A percentile compares a stretch with the other conserved stretches of the same genome.
Evolutionary conservation across 2,329 filamentous ascomycete species (phyloP).

Genomic region (Trichophaea hybrida): DNA sequence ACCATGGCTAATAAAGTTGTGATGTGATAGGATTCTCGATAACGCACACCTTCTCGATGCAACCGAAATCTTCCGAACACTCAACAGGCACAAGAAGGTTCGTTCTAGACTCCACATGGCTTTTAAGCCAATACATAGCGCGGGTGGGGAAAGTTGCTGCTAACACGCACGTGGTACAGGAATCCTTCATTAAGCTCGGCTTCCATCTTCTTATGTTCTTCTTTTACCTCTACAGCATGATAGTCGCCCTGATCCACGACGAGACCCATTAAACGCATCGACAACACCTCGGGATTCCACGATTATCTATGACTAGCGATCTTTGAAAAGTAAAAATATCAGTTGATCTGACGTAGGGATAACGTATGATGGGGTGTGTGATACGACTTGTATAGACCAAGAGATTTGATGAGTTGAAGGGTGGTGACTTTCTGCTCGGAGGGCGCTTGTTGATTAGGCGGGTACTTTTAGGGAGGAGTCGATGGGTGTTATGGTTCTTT

Average conservation of each 20-base stretch:
- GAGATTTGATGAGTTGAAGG: not conserved
- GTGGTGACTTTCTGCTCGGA: not conserved
- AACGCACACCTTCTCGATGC: slow-evolving; percentile 95
- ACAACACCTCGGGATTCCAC: not conserved
- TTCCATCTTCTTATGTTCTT: slow-evolving; percentile 99
- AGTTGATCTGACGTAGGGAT: not conserved
- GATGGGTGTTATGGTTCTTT: not conserved
- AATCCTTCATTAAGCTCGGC: slow-evolving; percentile 97
- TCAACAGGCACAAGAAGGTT: slow-evolving; percentile 98
- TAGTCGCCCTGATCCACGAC: slow-evolving; percentile 89
- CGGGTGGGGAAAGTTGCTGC: not conserved
- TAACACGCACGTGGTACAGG: slow-evolving; percentile 38
- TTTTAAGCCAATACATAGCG: not conserved
- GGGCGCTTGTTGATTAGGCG: not conserved
- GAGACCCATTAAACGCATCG: slow-evolving; percentile 59
- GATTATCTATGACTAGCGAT: not conserved
- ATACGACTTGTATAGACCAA: not conserved
- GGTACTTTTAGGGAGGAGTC: not conserved
- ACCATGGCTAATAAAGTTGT: slow-evolving; percentile 13
- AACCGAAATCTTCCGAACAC: slow-evolving; percentile 97
- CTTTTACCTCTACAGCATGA: slow-evolving; percentile 99
- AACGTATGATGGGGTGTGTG: not conserved
- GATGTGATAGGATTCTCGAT: slow-evolving; percentile 62
- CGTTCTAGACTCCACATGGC: slow-evolving; percentile 9
- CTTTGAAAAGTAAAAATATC: not conserved